Base-by-base conservation (phyloP, 2,329 filamentous ascomycete species). In the Emydomyces testavorans region DNA sequence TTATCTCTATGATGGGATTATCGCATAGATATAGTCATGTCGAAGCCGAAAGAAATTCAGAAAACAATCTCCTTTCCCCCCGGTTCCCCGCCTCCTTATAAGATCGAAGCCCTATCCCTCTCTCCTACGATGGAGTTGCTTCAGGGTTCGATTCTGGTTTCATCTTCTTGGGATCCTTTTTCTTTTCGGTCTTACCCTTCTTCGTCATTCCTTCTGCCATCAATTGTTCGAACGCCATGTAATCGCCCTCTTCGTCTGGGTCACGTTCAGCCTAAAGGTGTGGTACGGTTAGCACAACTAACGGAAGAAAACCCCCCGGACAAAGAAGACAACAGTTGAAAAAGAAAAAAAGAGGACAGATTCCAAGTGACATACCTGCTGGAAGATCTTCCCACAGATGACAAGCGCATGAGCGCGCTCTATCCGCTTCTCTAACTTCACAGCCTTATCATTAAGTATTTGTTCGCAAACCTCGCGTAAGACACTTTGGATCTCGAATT, bases 401-500 rank as follows among this genome's bases (percentile, higher is more conserved):
- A 94, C 75, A 56, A 98, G 71, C 3, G 89, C 92, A 60, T 98
- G 82, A 7, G 92, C 92, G 51, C 92, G 78, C 72, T 98, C 88
- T 16, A 96, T 67, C 29, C 92, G 74, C 79, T 98, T 98, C 57
- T 81, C 72, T 50, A 92, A 72, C 55, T 81, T 78, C 21, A 95
- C 82, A 64, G 80, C 85, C 70, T 81, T 82, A 60, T 83, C 80
- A 61, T 86, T 82, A 49, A 98, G 71, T 31, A 95, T 82, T 53
- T 78, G 76, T 62, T 98, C 92, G 66, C 90, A 96, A 16, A 98
- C 92, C 57, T 96, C 92, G 43, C 92, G 77, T 61, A 98, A 70
- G 54, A 98, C 90, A 60, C 88, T 84, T 73, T 96, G 90, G 55
- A 98, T 96, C 74, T 98, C 92, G 61, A 94, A 96, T 70, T 92